Evolutionary conservation across 257 asterid genomes (phyloP).

Genomic region (Thymus quinquecostatus): DNA sequence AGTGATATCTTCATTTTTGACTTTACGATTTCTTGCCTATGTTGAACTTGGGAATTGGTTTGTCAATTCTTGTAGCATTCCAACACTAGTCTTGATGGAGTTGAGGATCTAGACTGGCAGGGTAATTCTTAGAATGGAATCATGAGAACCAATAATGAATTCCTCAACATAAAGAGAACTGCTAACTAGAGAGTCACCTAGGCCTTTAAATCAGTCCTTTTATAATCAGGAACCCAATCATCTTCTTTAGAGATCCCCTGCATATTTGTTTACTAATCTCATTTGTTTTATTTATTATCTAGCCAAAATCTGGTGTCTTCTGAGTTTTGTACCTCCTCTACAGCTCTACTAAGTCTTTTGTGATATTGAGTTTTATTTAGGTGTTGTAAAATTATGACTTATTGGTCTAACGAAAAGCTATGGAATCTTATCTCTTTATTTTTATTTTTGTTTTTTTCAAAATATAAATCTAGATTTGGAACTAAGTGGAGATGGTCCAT

Average conservation of each 20-base stretch:
- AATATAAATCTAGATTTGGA: not conserved
- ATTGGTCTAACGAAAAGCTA: not conserved
- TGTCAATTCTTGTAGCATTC: not conserved
- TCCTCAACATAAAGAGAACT: not conserved
- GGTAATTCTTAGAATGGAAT: not conserved
- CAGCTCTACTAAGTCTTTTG: not conserved
- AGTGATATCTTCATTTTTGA: not conserved
- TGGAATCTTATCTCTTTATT: slow-evolving; percentile 1
- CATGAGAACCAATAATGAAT: not conserved
- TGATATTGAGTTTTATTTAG: not conserved
- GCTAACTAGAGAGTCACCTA: not conserved
- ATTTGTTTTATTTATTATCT: not conserved
- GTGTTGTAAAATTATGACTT: not conserved
- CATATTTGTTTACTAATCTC: not conserved
- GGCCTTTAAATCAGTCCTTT: not conserved
- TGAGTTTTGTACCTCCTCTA: not conserved
- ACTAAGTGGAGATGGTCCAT: not conserved
- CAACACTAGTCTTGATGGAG: slow-evolving; percentile 22
- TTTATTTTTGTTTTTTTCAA: not conserved
- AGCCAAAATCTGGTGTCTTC: not conserved
- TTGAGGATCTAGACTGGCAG: not conserved
- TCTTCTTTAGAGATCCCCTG: not conserved
- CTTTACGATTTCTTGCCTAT: not conserved
- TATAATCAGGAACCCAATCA: not conserved
- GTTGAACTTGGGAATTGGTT: not conserved